Conservation (phyloP, 1,284 basidiomycete species). For the Omphalotus olearius region DNA sequence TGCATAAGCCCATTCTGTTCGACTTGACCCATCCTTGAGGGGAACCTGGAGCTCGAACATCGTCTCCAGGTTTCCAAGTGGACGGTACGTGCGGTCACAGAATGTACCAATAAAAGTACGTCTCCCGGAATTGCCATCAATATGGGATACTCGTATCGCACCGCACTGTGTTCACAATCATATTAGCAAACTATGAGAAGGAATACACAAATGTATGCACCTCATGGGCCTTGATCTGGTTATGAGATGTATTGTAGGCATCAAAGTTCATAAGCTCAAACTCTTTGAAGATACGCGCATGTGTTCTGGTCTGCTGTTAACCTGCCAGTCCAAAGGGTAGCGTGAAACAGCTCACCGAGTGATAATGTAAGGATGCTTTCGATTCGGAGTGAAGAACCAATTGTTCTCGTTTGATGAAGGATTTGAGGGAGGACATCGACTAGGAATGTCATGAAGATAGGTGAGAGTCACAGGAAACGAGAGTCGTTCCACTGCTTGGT, state of each 20-base stretch:
- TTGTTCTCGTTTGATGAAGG: conserved; percentile 12
- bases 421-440: conserved; percentile 19
- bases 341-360: conserved; percentile 23
- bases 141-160: too few species aligned
- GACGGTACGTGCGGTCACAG: conserved; percentile 19
- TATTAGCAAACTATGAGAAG: background rate
- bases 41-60: conserved; percentile 18
- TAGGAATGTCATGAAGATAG: conserved; percentile 24
- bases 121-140: too few species aligned
- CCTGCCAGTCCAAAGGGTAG: background rate
- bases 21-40: conserved; percentile 7
- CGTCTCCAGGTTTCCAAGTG: conserved; percentile 24
- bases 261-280: conserved; percentile 24
- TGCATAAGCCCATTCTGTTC: conserved; percentile 25
- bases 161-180: conserved; percentile 4
- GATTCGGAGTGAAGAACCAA: background rate
- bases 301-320: conserved; percentile 21
- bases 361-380: conserved; percentile 28
- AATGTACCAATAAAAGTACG: background rate
- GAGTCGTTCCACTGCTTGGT: conserved; percentile 27
- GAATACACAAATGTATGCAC: conserved; percentile 17
- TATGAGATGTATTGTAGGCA: conserved; percentile 24
- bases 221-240: conserved; percentile 17
- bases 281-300: conserved; percentile 27
- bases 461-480: conserved; percentile 22